Percentiles rank a stretch among this genome's conserved stretches.
Evolutionary conservation across 2,329 filamentous ascomycete species (phyloP).

Genomic region (Ilyonectria mors-panacis): DNA sequence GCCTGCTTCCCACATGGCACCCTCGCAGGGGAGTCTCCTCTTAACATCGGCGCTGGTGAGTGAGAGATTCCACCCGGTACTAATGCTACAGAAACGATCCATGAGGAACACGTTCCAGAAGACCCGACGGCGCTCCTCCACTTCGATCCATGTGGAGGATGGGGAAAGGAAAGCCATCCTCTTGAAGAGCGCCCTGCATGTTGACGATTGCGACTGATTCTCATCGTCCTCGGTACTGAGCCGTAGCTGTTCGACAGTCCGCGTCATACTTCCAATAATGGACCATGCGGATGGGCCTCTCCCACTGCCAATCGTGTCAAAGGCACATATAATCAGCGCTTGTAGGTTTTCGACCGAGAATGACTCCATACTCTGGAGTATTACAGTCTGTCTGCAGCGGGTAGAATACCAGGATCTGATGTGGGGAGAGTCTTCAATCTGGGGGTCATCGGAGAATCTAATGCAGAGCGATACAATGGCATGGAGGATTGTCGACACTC

Average conservation of each 20-base stretch:
- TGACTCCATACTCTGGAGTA: conserved; percentile 52
- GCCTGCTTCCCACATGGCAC: conserved; percentile 55
- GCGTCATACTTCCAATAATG: conserved; percentile 56
- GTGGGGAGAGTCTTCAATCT: conserved; percentile 41
- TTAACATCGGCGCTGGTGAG: conserved; percentile 55
- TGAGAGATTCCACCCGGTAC: conserved; percentile 52
- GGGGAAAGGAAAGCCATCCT: conserved; percentile 50
- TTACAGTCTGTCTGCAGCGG: conserved; percentile 50
- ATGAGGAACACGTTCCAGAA: conserved; percentile 60
- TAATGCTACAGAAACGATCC: conserved; percentile 58
- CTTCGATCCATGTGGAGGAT: conserved; percentile 53
- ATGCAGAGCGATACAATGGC: conserved; percentile 52
- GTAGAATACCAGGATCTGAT: conserved; percentile 44
- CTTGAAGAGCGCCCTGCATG: conserved; percentile 50
- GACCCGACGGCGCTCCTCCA: conserved; percentile 56
- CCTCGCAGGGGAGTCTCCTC: conserved; percentile 57
- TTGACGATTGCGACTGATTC: conserved; percentile 30
- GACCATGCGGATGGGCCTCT: conserved; percentile 54
- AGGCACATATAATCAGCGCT: conserved; percentile 54
- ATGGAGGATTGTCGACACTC: conserved; percentile 52
- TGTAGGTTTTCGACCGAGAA: conserved; percentile 55
- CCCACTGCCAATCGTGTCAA: conserved; percentile 55
- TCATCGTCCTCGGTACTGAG: conserved; percentile 55
- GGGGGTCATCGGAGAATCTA: conserved; percentile 46
- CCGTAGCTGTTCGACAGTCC: conserved; percentile 57